Evolutionary conservation across 2,329 filamentous ascomycete species (phyloP).

Genomic region (Botrytis elliptica): DNA sequence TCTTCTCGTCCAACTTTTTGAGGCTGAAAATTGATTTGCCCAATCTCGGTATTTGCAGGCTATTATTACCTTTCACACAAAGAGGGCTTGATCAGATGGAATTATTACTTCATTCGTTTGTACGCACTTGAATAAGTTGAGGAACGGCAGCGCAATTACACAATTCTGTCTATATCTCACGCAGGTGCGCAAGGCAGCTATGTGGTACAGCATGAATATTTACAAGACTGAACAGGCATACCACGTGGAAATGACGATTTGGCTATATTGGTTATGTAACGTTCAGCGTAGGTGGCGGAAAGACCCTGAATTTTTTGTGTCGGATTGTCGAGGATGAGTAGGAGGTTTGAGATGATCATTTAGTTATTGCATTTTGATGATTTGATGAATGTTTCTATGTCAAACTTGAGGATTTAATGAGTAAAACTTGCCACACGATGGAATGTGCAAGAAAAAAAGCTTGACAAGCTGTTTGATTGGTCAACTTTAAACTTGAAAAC

Average conservation of each 20-base stretch:
- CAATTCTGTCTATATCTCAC: neutral
- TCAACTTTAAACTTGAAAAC: neutral
- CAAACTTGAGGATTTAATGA: neutral
- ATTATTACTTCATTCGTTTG: neutral
- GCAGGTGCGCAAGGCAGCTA: neutral
- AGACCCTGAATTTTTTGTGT: neutral
- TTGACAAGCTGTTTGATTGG: neutral
- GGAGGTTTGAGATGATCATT: neutral
- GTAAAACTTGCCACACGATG: neutral
- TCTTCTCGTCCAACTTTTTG: neutral
- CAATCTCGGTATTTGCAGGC: neutral
- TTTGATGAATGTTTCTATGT: neutral
- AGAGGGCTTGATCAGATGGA: neutral
- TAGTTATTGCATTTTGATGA: neutral
- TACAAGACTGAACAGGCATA: slow-evolving; percentile 8
- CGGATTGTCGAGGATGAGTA: neutral
- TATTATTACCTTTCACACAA: neutral
- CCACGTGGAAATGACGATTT: slow-evolving; percentile 22
- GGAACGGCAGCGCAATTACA: neutral
- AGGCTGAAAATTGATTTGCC: neutral
- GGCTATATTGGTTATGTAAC: neutral
- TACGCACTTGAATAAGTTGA: neutral
- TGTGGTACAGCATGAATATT: neutral
- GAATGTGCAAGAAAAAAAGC: neutral
- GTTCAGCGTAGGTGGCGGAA: slow-evolving; percentile 9